Percentiles rank a stretch among this genome's conserved stretches.
phyloP scores from a whole-genome alignment of 2,329 filamentous ascomycete genomes.

The Aspergillus vadensis region DNA sequence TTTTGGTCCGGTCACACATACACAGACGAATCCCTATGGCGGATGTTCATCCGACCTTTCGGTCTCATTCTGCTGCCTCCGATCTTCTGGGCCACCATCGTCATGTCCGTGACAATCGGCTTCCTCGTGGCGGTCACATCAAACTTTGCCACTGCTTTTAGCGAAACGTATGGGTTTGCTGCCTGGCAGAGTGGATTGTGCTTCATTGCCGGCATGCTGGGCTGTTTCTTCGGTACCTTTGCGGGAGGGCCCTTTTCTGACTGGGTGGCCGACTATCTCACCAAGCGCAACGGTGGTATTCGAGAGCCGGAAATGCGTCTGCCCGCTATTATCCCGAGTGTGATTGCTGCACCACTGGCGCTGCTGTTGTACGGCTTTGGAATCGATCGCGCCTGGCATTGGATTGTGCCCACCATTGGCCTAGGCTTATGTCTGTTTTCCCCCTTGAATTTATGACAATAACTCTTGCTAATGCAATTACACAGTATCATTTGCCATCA shows the following conservation, averaged over 20 bases:
- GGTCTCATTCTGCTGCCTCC: conserved; percentile 19
- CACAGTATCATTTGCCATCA: conserved; percentile 50
- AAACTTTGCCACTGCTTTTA: conserved; percentile 22
- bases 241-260: conserved; percentile 49
- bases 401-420: conserved; percentile 58
- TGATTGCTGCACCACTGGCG: background rate
- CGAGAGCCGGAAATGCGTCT: conserved; percentile 46
- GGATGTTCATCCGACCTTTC: conserved; percentile 20
- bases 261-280: conserved; percentile 41
- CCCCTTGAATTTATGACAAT: background rate
- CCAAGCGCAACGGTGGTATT: conserved; percentile 41
- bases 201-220: conserved; percentile 47
- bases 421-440: conserved; percentile 35
- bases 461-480: background rate
- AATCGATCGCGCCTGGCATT: background rate
- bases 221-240: conserved; percentile 43
- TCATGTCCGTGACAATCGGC: conserved; percentile 28
- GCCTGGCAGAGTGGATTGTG: conserved; percentile 50
- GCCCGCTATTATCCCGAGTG: conserved; percentile 21
- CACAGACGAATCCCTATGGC: conserved; percentile 27
- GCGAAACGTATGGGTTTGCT: conserved; percentile 29
- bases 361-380: conserved; percentile 6
- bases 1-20: conserved; percentile 32
- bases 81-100: conserved; percentile 23
- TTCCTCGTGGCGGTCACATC: conserved; percentile 31